These are phyloP conservation scores for Asterophora lycoperdoides DNA, from an alignment of 768 basidiomycete genomes.

Conservation along the genomic window DNA sequence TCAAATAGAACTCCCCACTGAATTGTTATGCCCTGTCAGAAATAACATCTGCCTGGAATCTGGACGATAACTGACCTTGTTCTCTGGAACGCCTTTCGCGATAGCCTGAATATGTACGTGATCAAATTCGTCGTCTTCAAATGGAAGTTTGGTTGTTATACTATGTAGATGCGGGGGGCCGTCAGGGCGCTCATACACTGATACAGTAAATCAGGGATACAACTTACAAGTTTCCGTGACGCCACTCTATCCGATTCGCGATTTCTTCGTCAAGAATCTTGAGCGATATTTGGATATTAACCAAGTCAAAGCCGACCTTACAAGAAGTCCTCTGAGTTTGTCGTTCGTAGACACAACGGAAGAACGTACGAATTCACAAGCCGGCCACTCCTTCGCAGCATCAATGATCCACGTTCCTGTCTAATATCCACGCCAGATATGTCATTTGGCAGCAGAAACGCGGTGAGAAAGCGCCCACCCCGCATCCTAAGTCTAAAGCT, in stretches of 20 bases:
- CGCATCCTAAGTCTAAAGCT: conserved; percentile 69
- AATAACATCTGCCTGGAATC: conserved; percentile 3
- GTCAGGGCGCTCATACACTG: neutral
- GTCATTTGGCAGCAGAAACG: neutral
- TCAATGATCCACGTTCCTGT: conserved; percentile 70
- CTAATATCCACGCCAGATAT: conserved; percentile 27
- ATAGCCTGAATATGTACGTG: conserved; percentile 70
- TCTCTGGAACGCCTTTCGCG: conserved; percentile 68
- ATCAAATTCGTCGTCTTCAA: conserved; percentile 81
- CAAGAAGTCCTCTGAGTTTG: neutral
- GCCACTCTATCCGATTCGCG: conserved; percentile 61
- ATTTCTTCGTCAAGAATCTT: conserved; percentile 46
- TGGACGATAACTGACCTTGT: conserved; percentile 45
- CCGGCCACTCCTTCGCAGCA: conserved; percentile 67
- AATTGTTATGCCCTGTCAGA: neutral
- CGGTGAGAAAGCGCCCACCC: conserved; percentile 40
- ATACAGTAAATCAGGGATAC: neutral
- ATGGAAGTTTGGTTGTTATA: conserved; percentile 71
- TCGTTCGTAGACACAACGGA: neutral
- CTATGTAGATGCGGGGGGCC: conserved; percentile 29
- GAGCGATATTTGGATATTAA: conserved; percentile 65
- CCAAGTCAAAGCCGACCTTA: conserved; percentile 77
- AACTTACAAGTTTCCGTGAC: conserved; percentile 72
- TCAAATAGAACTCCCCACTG: conserved; percentile 70
- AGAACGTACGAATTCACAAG: conserved; percentile 55